Conservation (phyloP, 805 yeast species). For the Saccharomycopsis capsularis region DNA sequence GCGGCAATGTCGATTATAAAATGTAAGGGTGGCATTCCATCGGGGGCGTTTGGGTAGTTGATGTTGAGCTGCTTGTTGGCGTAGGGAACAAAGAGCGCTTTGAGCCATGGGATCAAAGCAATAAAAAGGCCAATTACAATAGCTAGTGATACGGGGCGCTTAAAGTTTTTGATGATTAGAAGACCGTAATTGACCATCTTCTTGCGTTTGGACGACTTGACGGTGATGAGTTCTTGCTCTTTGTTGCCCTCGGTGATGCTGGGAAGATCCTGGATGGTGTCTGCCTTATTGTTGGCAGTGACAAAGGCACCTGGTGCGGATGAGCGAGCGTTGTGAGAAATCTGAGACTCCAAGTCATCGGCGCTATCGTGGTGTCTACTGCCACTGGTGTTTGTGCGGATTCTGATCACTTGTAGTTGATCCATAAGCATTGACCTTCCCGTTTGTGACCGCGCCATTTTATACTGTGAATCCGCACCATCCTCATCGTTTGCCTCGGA, state of each 20-base stretch:
- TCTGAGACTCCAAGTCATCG: too few relatives aligned
- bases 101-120: slow-evolving; percentile 84
- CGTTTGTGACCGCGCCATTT: background rate
- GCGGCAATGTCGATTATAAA: slow-evolving; percentile 75
- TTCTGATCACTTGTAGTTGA: background rate
- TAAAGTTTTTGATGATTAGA: slow-evolving; percentile 43
- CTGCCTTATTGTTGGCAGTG: background rate
- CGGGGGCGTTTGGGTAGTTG: slow-evolving; percentile 72
- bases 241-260: too few relatives aligned
- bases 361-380: background rate
- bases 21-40: slow-evolving; percentile 73
- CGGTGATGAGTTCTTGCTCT: background rate
- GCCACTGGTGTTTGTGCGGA: background rate
- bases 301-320: too few relatives aligned
- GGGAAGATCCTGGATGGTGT: background rate
- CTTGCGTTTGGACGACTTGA: background rate
- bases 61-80: slow-evolving; percentile 32
- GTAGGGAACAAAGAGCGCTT: slow-evolving; percentile 58
- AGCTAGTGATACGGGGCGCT: slow-evolving; percentile 68
- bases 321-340: too few relatives aligned
- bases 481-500: slow-evolving; percentile 3
- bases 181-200: too few relatives aligned
- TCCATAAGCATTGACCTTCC: background rate
- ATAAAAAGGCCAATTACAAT: slow-evolving; percentile 57
- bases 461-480: background rate